A percentile compares a stretch with the other conserved stretches of the same genome.
Evolutionary conservation across 2,329 filamentous ascomycete species (phyloP).

Genomic region (Penicillium fuscoglaucum): DNA sequence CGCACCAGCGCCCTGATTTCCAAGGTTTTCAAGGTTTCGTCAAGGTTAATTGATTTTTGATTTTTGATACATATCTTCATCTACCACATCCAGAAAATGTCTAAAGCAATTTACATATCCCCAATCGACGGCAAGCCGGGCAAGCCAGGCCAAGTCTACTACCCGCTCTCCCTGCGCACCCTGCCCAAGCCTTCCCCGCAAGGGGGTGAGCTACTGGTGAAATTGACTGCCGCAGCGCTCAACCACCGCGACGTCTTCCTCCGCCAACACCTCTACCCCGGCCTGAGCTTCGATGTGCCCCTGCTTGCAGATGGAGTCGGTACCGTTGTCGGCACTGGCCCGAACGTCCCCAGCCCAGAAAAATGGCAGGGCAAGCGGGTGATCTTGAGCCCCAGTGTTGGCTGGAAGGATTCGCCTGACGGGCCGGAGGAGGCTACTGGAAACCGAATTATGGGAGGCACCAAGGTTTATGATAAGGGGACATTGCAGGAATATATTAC

Average conservation of each 20-base stretch:
- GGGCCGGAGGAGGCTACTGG: slow-evolving; percentile 67
- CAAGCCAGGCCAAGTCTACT: slow-evolving; percentile 83
- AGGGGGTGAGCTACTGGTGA: slow-evolving; percentile 69
- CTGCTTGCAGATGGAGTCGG: slow-evolving; percentile 83
- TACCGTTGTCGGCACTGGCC: slow-evolving; percentile 65
- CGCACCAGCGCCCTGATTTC: background rate
- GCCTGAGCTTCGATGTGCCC: slow-evolving; percentile 73
- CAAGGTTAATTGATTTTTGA: background rate
- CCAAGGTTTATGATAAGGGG: slow-evolving; percentile 63
- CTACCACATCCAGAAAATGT: slow-evolving; percentile 34
- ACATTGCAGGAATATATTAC: slow-evolving; percentile 72
- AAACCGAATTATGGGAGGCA: slow-evolving; percentile 53
- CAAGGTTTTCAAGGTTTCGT: background rate
- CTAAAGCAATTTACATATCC: slow-evolving; percentile 46
- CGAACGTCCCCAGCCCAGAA: slow-evolving; percentile 51
- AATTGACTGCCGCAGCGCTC: slow-evolving; percentile 75
- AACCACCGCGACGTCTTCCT: slow-evolving; percentile 97
- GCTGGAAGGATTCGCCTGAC: slow-evolving; percentile 70
- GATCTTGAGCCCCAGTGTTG: slow-evolving; percentile 72
- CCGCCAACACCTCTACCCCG: slow-evolving; percentile 87
- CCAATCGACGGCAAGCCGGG: slow-evolving; percentile 61
- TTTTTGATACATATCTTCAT: background rate
- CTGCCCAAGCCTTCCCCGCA: slow-evolving; percentile 64
- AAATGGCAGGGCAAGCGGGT: slow-evolving; percentile 67
- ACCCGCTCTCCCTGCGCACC: slow-evolving; percentile 54